Conservation (phyloP, 495 filamentous ascomycete genomes). For the Talaromyces wortmannii region DNA sequence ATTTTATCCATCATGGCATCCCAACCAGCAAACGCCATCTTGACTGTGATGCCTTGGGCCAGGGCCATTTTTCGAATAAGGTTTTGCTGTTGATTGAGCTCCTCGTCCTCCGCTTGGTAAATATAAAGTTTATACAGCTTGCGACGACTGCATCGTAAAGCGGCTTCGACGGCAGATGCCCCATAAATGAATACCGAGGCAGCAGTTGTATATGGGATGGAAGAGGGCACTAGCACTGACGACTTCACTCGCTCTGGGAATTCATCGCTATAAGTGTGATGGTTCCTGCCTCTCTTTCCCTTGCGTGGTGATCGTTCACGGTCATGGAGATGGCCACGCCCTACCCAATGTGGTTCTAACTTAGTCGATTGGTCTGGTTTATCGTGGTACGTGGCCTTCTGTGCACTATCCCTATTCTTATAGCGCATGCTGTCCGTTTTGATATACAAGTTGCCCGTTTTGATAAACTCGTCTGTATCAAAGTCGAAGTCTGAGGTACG, state of each 20-base stretch:
- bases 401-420: too few species aligned
- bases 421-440: too few species aligned
- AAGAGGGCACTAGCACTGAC: conserved; percentile 39
- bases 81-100: conserved; percentile 28
- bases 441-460: conserved; percentile 12
- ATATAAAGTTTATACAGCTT: conserved; percentile 82
- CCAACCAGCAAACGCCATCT: conserved; percentile 46
- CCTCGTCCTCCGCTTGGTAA: conserved; percentile 42
- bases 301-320: not conserved
- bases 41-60: conserved; percentile 44
- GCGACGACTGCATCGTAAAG: conserved; percentile 59
- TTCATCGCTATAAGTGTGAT: conserved; percentile 18
- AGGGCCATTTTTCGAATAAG: conserved; percentile 52
- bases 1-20: conserved; percentile 73
- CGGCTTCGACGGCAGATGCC: conserved; percentile 71
- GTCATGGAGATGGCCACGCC: not conserved
- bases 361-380: too few species aligned
- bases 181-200: conserved; percentile 92
- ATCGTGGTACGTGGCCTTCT: too few species aligned
- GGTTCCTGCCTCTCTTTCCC: not conserved
- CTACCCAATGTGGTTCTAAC: not conserved
- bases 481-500: conserved; percentile 4
- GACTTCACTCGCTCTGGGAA: conserved; percentile 32
- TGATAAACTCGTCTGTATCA: conserved; percentile 28
- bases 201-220: conserved; percentile 73